These are phyloP conservation scores for Colletotrichum agaves DNA, from an alignment of 2,329 filamentous ascomycete species.

Conservation along the genomic window DNA sequence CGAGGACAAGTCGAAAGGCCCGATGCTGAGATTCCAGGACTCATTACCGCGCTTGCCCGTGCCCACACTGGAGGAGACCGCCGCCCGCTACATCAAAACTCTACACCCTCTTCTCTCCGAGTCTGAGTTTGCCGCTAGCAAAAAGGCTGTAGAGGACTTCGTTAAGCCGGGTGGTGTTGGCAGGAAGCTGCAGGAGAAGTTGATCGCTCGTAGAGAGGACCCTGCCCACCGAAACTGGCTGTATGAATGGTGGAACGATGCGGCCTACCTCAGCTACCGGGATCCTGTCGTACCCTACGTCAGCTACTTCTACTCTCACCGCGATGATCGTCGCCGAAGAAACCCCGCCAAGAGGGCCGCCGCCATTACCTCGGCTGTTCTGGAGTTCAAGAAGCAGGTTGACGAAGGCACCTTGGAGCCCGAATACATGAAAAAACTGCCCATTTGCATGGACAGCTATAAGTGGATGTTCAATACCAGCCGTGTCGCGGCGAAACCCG, in stretches of 20 bases:
- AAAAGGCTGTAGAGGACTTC: conserved; percentile 89
- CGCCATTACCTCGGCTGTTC: conserved; percentile 83
- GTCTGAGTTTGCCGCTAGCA: conserved; percentile 76
- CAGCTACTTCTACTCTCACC: conserved; percentile 99
- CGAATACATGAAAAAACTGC: conserved; percentile 98
- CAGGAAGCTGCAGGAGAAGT: conserved; percentile 85
- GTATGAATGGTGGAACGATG: conserved; percentile 97
- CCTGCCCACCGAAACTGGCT: conserved; percentile 93
- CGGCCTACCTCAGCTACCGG: conserved; percentile 90
- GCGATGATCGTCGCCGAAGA: conserved; percentile 88
- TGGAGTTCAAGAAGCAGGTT: conserved; percentile 96
- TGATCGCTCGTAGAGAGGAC: conserved; percentile 81
- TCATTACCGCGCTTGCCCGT: conserved; percentile 85
- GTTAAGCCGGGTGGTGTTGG: conserved; percentile 87
- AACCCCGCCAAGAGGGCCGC: conserved; percentile 94
- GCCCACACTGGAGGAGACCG: conserved; percentile 84
- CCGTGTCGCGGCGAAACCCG: conserved; percentile 83
- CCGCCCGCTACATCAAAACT: conserved; percentile 82
- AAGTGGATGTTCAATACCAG: conserved; percentile 98
- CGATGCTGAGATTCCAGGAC: conserved; percentile 86
- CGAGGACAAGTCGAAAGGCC: conserved; percentile 81
- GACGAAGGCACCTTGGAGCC: conserved; percentile 86
- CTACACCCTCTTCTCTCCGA: conserved; percentile 78
- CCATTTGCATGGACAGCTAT: conserved; percentile 98
- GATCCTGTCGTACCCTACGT: conserved; percentile 98